These are phyloP conservation scores for Lactuca saligna DNA, from an alignment of 129 eudicot genomes.

Conservation along the genomic window DNA sequence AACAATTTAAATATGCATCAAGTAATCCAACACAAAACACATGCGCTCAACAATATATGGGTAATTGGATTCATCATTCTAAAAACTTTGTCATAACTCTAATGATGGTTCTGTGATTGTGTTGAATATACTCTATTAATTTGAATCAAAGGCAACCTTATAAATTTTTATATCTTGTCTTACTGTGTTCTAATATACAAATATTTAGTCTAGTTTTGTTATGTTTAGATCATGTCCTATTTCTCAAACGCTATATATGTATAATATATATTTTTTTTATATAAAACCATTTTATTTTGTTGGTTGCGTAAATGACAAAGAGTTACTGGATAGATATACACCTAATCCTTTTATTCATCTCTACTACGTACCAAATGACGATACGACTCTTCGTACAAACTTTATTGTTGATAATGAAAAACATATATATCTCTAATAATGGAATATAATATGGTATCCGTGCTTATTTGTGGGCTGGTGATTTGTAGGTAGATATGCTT, in stretches of 20 bases:
- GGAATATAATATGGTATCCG: constrained; percentile 19
- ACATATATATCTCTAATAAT: neutral
- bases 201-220: no score
- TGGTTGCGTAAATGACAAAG: neutral
- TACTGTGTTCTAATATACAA: no score
- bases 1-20: constrained; percentile 2
- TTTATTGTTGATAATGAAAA: neutral
- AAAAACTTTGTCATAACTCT: neutral
- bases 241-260: no score
- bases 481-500: constrained; percentile 37
- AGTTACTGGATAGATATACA: neutral
- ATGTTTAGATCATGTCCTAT: no score
- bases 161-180: no score
- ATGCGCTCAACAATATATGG: neutral
- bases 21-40: constrained; percentile 1
- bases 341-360: neutral
- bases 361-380: constrained; percentile 17
- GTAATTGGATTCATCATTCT: no score
- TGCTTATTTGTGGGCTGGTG: constrained; percentile 34
- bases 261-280: no score
- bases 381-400: constrained; percentile 22
- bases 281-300: no score
- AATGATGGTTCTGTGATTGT: no score
- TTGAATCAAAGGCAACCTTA: no score
- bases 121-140: no score